Percentiles rank a stretch among this genome's conserved stretches.
phyloP scores from a whole-genome alignment of 352 stramenopile genomes.

The Globisporangium barbulae region DNA sequence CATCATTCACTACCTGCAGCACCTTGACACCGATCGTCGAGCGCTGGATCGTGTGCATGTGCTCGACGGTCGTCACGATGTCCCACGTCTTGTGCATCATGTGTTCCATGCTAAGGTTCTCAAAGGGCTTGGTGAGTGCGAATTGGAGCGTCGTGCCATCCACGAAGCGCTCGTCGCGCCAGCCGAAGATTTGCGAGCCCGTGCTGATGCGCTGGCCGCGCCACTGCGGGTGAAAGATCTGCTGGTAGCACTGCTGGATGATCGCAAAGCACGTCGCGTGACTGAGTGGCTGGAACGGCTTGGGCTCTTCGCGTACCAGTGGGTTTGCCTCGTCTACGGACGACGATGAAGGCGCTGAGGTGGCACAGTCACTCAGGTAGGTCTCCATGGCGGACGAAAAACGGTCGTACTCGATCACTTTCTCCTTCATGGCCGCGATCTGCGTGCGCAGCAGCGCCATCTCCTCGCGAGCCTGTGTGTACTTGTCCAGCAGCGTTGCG shows the following conservation, averaged over 20 bases:
- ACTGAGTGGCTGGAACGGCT: constrained; percentile 22
- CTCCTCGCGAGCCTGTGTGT: constrained; percentile 28
- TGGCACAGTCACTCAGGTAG: constrained; percentile 31
- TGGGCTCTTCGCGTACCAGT: constrained; percentile 4
- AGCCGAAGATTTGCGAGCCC: constrained; percentile 38
- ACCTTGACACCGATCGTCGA: constrained; percentile 45
- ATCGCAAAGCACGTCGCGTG: constrained; percentile 34
- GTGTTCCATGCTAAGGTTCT: constrained; percentile 24
- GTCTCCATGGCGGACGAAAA: constrained; percentile 37
- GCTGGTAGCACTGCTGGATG: constrained; percentile 48
- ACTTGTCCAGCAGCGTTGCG: constrained; percentile 23
- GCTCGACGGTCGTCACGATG: constrained; percentile 45
- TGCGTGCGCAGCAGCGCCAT: constrained; percentile 29
- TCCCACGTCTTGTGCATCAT: constrained; percentile 51
- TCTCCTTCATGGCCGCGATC: constrained; percentile 34
- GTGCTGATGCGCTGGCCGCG: constrained; percentile 39
- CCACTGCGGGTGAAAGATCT: constrained; percentile 42
- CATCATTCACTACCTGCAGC: constrained; percentile 47
- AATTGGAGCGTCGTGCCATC: constrained; percentile 48
- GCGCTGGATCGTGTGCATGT: constrained; percentile 53
- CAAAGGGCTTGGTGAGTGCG: constrained; percentile 33
- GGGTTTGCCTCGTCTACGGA: neutral
- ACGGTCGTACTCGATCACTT: constrained; percentile 31
- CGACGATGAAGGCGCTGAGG: neutral
- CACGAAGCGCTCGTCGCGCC: constrained; percentile 49